phyloP scores from a whole-genome alignment of 169 alveolate species.

The Plasmodium reichenowi region DNA sequence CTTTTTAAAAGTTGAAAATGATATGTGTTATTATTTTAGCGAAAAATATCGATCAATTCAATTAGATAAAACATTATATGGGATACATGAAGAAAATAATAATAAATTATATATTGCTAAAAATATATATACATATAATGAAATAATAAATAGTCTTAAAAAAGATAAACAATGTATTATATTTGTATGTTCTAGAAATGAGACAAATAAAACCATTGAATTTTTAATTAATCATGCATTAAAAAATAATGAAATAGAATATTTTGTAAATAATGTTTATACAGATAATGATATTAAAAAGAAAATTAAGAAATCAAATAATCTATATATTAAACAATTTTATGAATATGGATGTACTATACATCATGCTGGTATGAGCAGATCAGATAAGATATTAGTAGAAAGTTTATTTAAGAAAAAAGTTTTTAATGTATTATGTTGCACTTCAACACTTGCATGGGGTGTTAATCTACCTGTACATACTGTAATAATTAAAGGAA shows the following conservation, averaged over 20 bases:
- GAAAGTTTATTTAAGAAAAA: constrained; percentile 98
- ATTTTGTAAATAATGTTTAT: constrained; percentile 46
- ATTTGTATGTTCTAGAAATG: constrained; percentile 89
- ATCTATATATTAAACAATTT: constrained; percentile 78
- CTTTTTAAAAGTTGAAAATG: constrained; percentile 94
- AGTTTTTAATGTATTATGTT: constrained; percentile 95
- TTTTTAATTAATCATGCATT: constrained; percentile 78
- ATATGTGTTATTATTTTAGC: constrained; percentile 96
- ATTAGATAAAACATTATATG: constrained; percentile 95
- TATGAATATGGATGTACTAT: constrained; percentile 97
- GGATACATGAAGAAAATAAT: constrained; percentile 96
- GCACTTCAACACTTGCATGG: constrained; percentile 99
- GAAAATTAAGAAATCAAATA: constrained; percentile 48
- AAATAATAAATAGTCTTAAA: constrained; percentile 77
- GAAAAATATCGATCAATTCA: constrained; percentile 98
- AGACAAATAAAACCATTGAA: constrained; percentile 96
- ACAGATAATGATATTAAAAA: constrained; percentile 72
- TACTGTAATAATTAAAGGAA: constrained; percentile 99
- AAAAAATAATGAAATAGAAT: constrained; percentile 32
- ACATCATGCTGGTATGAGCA: constrained; percentile 99
- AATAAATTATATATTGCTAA: constrained; percentile 92
- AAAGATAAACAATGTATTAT: constrained; percentile 85
- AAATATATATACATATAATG: constrained; percentile 85
- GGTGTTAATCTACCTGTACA: constrained; percentile 99
- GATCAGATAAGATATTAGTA: constrained; percentile 96